These are phyloP conservation scores for Balansia obtecta DNA, from an alignment of 2,329 filamentous ascomycete species.

Conservation along the genomic window DNA sequence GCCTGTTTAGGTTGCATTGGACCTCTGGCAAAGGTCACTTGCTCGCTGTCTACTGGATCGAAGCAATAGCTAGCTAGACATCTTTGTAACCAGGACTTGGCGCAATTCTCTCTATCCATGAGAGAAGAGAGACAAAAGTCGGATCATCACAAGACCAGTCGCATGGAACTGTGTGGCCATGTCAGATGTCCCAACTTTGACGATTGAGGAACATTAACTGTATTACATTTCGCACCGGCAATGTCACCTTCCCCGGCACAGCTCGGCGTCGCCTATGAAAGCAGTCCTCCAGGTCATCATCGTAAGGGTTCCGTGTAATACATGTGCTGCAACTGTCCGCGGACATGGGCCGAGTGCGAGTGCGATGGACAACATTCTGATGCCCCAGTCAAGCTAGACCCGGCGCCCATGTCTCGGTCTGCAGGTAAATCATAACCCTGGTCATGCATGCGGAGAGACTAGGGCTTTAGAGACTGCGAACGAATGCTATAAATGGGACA, in stretches of 20 bases:
- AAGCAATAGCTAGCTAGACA: not conserved
- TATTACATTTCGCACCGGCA: not conserved
- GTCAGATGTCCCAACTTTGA: not conserved
- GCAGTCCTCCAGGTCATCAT: not conserved
- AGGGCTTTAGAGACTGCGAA: not conserved
- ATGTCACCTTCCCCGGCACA: conserved; percentile 7
- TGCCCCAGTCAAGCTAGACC: not conserved
- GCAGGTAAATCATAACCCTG: not conserved
- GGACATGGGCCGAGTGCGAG: not conserved
- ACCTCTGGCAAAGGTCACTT: not conserved
- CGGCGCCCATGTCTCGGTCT: conserved; percentile 6
- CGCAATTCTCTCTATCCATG: too few species aligned
- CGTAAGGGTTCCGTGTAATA: not conserved
- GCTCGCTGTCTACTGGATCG: not conserved
- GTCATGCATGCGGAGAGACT: not conserved
- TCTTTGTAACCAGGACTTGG: too few species aligned
- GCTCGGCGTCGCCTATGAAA: not conserved
- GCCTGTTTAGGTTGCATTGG: not conserved
- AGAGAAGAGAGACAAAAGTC: not conserved
- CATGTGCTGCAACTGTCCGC: conserved; percentile 1
- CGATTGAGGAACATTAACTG: not conserved
- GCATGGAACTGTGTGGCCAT: not conserved
- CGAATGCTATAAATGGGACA: not conserved
- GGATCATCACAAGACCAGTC: not conserved
- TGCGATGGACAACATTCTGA: not conserved